Evolutionary conservation across 2,329 filamentous ascomycete species (phyloP), one percentile per base, ranked within the genome.

Genomic region (Fusarium goolgardi): DNA sequence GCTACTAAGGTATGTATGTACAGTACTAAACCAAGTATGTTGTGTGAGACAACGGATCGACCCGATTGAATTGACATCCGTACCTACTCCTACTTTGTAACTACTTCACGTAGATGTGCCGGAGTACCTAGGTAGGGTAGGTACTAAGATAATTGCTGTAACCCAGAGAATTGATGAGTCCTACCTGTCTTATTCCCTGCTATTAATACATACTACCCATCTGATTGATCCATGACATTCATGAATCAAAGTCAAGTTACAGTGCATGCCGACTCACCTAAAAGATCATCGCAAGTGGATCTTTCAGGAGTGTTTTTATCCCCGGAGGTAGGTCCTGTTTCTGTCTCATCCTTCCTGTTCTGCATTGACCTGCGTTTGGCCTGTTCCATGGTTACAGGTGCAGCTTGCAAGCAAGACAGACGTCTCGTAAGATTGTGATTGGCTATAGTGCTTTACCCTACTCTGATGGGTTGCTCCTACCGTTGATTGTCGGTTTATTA

Each of bases 341-440:
- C 65, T 50, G 29, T 34, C 8, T 18, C 13, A 12, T 40, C 27
- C 51, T 54, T 45, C 31, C 29, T 29, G 51, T 37, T 51, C 55
- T 73, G 71, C 67, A 59, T 58, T 53, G 54, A 49, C 56, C 61
- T 61, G 59, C 61, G 62, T 61, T 61, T 31, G 60, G 65, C 45
- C 41, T 62, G 50, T 46, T 39, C 47, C 47, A 50, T 50, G 18
- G 32, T 50, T 37, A 32, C 23, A 50, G 32, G 46, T 50, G 58
- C 27, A 29, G 27, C 27, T 11, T 29, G 10, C 57, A 59, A 35
- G 54, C 46, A 66, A 68, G 49, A 52, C 50, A 47, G 65, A 62
- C 65, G 51, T 56, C 49, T 56, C 37, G 46, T 43, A 25, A 35
- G 43, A 43, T 35, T 21, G 6, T 67, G 47, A 73, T 72, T 73